Conservation (phyloP, 257 asterid genomes). For the Lavandula angustifolia region DNA sequence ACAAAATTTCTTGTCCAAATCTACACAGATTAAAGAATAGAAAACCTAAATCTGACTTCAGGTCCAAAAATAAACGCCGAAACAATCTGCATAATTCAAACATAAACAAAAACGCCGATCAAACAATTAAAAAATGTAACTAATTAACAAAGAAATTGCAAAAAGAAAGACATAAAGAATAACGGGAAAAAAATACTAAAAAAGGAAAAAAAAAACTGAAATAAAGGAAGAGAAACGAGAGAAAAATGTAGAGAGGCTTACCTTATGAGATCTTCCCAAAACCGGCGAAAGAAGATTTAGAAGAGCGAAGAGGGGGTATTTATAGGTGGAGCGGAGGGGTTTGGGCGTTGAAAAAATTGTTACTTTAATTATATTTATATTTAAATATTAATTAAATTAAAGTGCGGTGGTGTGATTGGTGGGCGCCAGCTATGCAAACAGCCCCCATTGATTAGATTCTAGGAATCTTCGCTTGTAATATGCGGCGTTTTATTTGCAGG, state of each 20-base stretch:
- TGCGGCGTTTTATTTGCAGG: conserved; percentile 21
- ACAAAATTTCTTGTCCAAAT: background rate
- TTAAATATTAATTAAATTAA: conserved; percentile 22
- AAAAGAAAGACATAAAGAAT: background rate
- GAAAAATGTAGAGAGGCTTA: conserved; percentile 24
- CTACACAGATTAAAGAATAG: background rate
- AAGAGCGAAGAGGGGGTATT: background rate
- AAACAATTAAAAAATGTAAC: background rate
- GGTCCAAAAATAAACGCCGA: conserved; percentile 16
- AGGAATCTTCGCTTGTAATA: conserved; percentile 31
- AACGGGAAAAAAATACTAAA: background rate
- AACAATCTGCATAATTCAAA: conserved; percentile 35
- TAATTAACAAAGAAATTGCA: background rate
- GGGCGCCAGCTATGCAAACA: conserved; percentile 38
- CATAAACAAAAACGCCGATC: background rate
- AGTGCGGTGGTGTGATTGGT: conserved; percentile 43
- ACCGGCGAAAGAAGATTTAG: conserved; percentile 38
- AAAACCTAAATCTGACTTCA: conserved; percentile 30
- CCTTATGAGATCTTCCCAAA: conserved; percentile 32
- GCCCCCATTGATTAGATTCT: conserved; percentile 29
- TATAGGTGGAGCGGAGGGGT: conserved; percentile 44
- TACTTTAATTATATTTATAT: conserved; percentile 10
- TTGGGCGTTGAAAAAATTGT: background rate
- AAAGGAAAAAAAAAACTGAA: background rate
- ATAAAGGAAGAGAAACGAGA: background rate